phyloP scores from a whole-genome alignment of 495 filamentous ascomycete genomes.

The Penicillium daleae region DNA sequence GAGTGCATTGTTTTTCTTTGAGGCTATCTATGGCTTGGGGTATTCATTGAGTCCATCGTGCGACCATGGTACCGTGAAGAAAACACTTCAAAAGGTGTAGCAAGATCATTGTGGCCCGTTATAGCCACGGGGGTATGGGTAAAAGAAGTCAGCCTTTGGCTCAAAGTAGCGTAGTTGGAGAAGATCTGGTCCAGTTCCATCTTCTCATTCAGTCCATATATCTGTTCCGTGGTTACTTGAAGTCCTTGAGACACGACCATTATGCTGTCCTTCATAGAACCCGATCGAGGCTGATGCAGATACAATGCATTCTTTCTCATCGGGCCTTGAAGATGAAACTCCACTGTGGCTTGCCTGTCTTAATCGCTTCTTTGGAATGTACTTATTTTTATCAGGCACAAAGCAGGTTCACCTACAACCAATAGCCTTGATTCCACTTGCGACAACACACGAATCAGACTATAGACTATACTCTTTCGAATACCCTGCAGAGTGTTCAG shows the following conservation, averaged over 20 bases:
- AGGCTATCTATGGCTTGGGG: background rate
- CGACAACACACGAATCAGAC: background rate
- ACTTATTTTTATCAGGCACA: background rate
- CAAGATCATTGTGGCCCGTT: background rate
- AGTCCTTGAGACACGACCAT: background rate
- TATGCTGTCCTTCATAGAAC: background rate
- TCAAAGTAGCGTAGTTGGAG: background rate
- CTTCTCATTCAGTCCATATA: background rate
- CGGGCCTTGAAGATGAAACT: background rate
- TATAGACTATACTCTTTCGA: no score
- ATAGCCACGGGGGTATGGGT: background rate
- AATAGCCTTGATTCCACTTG: background rate
- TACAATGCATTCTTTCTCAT: background rate
- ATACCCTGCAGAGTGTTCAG: background rate
- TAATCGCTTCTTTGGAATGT: background rate
- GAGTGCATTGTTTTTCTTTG: constrained; percentile 1
- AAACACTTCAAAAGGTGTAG: background rate
- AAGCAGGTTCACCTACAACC: background rate
- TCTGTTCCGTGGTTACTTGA: background rate
- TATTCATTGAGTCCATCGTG: background rate
- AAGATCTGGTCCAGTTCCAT: background rate
- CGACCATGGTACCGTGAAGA: background rate
- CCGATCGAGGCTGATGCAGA: constrained; percentile 1
- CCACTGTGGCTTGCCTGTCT: constrained; percentile 2
- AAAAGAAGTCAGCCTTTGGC: background rate